Conservation (phyloP, 1,284 basidiomycete genomes). For the Fistulina hepatica region DNA sequence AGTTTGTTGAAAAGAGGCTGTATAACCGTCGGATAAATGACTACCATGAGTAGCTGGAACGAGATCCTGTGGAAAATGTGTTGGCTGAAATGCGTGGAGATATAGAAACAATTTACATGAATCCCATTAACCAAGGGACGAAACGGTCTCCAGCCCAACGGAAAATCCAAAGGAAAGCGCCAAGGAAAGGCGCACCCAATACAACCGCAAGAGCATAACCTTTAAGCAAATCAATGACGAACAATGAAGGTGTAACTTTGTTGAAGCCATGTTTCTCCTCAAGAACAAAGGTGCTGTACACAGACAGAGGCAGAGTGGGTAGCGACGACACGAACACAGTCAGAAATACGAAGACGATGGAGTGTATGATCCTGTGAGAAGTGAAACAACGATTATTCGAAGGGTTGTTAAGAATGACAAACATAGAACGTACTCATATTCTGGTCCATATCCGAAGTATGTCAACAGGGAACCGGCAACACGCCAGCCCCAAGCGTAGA, state of each 20-base stretch:
- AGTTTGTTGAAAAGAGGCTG: conserved; percentile 97
- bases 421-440: conserved; percentile 43
- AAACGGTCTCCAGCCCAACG: conserved; percentile 87
- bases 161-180: conserved; percentile 82
- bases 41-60: conserved; percentile 79
- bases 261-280: conserved; percentile 97
- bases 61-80: conserved; percentile 40
- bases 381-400: too few species aligned
- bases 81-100: background rate
- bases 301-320: conserved; percentile 61
- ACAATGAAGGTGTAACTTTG: conserved; percentile 75
- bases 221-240: conserved; percentile 74
- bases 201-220: conserved; percentile 62
- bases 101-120: conserved; percentile 43
- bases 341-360: conserved; percentile 66
- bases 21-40: conserved; percentile 84
- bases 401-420: background rate
- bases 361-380: conserved; percentile 56
- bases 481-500: conserved; percentile 76
- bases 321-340: conserved; percentile 59
- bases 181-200: conserved; percentile 83
- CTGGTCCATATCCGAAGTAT: conserved; percentile 48
- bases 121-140: conserved; percentile 82
- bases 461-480: conserved; percentile 40
- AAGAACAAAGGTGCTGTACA: conserved; percentile 87